These are phyloP conservation scores for Arachis stenosperma DNA, from an alignment of 306 rosid species.

Conservation along the genomic window DNA sequence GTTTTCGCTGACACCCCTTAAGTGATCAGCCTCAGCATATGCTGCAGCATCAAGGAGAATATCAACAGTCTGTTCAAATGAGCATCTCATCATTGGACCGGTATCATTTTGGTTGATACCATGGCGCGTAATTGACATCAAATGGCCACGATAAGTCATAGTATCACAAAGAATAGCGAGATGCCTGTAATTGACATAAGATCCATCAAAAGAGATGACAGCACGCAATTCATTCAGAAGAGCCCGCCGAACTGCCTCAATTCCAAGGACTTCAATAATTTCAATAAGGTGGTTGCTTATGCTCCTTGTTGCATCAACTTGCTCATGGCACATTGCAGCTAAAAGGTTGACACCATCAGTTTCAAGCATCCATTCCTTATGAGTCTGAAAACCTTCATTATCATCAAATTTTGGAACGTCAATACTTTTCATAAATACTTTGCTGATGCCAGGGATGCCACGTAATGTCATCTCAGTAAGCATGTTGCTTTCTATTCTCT, in stretches of 20 bases:
- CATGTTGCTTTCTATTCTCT: conserved; percentile 90
- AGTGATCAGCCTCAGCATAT: conserved; percentile 73
- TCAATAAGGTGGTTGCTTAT: conserved; percentile 82
- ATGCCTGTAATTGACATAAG: conserved; percentile 79
- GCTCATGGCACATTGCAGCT: conserved; percentile 83
- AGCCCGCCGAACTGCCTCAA: conserved; percentile 78
- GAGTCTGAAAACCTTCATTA: conserved; percentile 75
- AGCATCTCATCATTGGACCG: conserved; percentile 88
- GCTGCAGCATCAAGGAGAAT: conserved; percentile 83
- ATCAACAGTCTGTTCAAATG: conserved; percentile 83
- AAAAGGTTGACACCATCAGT: conserved; percentile 97
- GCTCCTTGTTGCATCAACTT: conserved; percentile 75
- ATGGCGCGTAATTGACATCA: conserved; percentile 86
- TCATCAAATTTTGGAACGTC: conserved; percentile 72
- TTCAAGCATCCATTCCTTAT: conserved; percentile 98
- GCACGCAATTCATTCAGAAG: conserved; percentile 70
- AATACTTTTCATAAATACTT: conserved; percentile 71
- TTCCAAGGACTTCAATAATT: conserved; percentile 80
- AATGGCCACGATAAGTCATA: conserved; percentile 85
- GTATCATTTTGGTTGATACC: conserved; percentile 81
- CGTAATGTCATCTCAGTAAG: conserved; percentile 84
- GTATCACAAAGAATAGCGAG: conserved; percentile 83
- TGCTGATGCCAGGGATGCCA: conserved; percentile 76
- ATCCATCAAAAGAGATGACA: conserved; percentile 83
- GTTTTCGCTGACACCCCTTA: conserved; percentile 84